Conservation (phyloP, 495 filamentous ascomycete species). For the Penicillium silybi region DNA sequence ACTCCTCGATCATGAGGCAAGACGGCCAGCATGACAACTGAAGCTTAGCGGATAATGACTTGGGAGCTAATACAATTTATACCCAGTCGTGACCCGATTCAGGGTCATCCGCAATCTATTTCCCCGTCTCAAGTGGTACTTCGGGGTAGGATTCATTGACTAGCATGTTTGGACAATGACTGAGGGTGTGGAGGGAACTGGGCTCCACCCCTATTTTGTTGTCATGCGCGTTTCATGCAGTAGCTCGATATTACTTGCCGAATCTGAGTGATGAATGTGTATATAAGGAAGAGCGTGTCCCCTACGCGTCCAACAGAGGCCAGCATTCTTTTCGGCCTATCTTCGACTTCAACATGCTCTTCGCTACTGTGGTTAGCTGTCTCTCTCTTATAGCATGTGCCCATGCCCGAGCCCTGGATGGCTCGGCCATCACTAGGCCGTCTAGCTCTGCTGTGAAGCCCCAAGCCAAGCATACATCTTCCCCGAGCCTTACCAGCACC, state of each 20-base stretch:
- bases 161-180: not conserved
- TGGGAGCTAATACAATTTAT: not conserved
- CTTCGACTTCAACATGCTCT: conserved; percentile 16
- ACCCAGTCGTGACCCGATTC: conserved; percentile 2
- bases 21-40: conserved; percentile 15
- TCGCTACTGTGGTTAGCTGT: conserved; percentile 7
- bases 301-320: conserved; percentile 1
- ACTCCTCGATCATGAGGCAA: conserved; percentile 19
- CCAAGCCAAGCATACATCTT: conserved; percentile 11
- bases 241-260: not conserved
- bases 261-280: not conserved
- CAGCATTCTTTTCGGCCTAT: not conserved
- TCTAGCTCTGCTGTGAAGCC: conserved; percentile 18
- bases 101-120: conserved; percentile 18
- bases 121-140: conserved; percentile 23
- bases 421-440: conserved; percentile 17
- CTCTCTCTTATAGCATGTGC: conserved; percentile 17
- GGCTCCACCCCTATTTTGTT: conserved; percentile 1
- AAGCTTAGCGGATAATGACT: not conserved
- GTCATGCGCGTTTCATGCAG: conserved; percentile 4
- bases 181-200: not conserved
- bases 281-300: conserved; percentile 11
- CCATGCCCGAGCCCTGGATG: conserved; percentile 19
- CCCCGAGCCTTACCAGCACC: conserved; percentile 11
- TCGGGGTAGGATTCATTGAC: conserved; percentile 14